These are phyloP conservation scores for Solanum hybrid DNA, from an alignment of 305 asterid species.

Conservation along the genomic window DNA sequence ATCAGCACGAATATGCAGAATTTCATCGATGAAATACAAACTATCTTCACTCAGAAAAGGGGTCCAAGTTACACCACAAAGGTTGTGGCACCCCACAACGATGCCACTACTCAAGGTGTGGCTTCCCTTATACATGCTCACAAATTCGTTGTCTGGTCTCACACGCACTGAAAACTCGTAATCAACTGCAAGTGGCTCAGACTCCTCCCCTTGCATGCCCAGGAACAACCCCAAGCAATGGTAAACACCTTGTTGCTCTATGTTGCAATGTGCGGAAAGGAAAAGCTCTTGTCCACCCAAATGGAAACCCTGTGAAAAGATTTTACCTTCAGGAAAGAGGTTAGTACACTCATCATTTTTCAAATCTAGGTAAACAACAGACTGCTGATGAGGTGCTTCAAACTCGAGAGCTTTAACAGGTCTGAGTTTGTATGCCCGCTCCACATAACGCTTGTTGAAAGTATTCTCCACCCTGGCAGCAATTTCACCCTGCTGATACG, in stretches of 20 bases:
- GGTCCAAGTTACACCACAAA: constrained; percentile 50
- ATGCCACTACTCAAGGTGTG: constrained; percentile 61
- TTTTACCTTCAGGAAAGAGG: constrained; percentile 53
- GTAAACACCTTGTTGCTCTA: constrained; percentile 52
- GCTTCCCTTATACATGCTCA: constrained; percentile 51
- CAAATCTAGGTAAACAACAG: constrained; percentile 67
- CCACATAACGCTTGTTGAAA: constrained; percentile 35
- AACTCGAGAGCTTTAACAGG: constrained; percentile 69
- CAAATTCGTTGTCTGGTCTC: constrained; percentile 41
- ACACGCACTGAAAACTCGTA: constrained; percentile 59
- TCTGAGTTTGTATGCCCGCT: constrained; percentile 63
- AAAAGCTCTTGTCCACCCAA: constrained; percentile 75
- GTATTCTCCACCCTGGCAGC: constrained; percentile 28
- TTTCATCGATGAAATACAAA: constrained; percentile 46
- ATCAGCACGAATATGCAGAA: constrained; percentile 72
- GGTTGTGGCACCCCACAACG: constrained; percentile 58
- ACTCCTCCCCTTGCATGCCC: constrained; percentile 74
- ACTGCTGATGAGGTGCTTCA: constrained; percentile 51
- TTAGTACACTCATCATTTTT: constrained; percentile 50
- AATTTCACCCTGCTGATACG: constrained; percentile 45
- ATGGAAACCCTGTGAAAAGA: constrained; percentile 73
- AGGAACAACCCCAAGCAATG: constrained; percentile 72
- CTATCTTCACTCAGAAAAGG: constrained; percentile 52
- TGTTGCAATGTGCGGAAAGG: constrained; percentile 67
- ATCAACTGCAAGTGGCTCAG: constrained; percentile 34